phyloP scores from a whole-genome alignment of 2,329 filamentous ascomycete species.

The Tolypocladium inflatum region DNA sequence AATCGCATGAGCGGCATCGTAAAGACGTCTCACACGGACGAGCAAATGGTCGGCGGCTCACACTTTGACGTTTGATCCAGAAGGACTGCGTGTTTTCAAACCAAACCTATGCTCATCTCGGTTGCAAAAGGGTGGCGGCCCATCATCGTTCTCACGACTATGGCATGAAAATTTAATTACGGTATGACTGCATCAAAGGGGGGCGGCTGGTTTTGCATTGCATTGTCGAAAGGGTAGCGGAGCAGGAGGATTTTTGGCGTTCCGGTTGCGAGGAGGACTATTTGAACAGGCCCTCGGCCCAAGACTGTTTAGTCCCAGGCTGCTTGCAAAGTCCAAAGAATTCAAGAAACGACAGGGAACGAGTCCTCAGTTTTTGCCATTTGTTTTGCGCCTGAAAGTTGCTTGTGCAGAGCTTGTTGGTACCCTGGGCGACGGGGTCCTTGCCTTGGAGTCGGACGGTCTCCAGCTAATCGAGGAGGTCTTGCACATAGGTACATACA shows the following conservation, averaged over 20 bases:
- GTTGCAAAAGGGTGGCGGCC: background rate
- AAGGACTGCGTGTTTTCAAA: background rate
- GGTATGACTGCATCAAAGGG: conserved; percentile 27
- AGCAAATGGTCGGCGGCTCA: conserved; percentile 52
- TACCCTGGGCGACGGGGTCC: background rate
- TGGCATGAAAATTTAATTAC: conserved; percentile 18
- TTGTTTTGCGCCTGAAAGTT: background rate
- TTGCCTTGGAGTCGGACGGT: background rate
- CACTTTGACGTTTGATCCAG: conserved; percentile 53
- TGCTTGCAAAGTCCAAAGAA: background rate
- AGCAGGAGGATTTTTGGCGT: conserved; percentile 9
- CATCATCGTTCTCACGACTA: conserved; percentile 1
- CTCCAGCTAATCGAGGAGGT: background rate
- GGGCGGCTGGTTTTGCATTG: conserved; percentile 20
- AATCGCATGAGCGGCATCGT: conserved; percentile 58
- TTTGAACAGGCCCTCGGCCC: conserved; percentile 5
- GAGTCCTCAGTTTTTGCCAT: background rate
- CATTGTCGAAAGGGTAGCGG: conserved; percentile 9
- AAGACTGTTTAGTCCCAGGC: background rate
- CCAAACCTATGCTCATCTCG: background rate
- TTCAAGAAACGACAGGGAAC: background rate
- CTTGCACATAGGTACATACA: background rate
- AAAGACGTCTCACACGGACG: conserved; percentile 47
- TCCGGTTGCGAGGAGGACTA: conserved; percentile 6
- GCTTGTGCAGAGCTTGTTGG: background rate